phyloP scores from a whole-genome alignment of 2,329 filamentous ascomycete species.

The Epichloe scottii region DNA sequence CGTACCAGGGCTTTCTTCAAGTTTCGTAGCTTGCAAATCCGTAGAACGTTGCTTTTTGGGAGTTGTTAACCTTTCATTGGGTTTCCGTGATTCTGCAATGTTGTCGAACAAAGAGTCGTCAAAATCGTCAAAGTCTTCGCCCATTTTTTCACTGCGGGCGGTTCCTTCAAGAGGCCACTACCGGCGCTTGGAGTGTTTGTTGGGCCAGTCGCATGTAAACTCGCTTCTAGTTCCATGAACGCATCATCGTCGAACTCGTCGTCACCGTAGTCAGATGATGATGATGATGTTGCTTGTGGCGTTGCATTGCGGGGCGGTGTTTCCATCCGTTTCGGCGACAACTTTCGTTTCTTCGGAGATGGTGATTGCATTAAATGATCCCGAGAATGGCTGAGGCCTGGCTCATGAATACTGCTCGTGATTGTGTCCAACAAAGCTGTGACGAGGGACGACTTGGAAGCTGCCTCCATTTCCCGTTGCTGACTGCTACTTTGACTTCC shows the following conservation, averaged over 20 bases:
- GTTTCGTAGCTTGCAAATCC: background rate
- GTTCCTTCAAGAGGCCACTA: constrained; percentile 17
- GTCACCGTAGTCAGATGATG: constrained; percentile 39
- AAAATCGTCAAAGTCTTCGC: constrained; percentile 51
- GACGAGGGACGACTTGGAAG: constrained; percentile 45
- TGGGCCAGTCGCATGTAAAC: constrained; percentile 15
- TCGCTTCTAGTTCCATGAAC: constrained; percentile 41
- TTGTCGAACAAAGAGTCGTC: constrained; percentile 48
- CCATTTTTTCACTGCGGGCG: background rate
- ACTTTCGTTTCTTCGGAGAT: constrained; percentile 29
- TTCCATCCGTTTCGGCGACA: constrained; percentile 11
- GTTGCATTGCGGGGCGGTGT: constrained; percentile 12
- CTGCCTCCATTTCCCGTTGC: constrained; percentile 31
- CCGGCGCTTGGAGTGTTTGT: constrained; percentile 9
- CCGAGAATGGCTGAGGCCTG: constrained; percentile 20
- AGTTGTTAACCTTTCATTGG: constrained; percentile 2
- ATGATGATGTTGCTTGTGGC: constrained; percentile 14
- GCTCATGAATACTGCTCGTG: constrained; percentile 36
- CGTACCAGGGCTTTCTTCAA: constrained; percentile 13
- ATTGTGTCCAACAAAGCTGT: constrained; percentile 56
- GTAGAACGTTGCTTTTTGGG: constrained; percentile 6
- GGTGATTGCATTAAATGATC: constrained; percentile 26
- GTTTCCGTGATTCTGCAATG: constrained; percentile 16
- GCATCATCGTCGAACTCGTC: constrained; percentile 49
- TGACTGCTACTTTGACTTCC: constrained; percentile 20